Base-by-base conservation (phyloP, 495 filamentous ascomycete species). In the Neurospora sp. region DNA sequence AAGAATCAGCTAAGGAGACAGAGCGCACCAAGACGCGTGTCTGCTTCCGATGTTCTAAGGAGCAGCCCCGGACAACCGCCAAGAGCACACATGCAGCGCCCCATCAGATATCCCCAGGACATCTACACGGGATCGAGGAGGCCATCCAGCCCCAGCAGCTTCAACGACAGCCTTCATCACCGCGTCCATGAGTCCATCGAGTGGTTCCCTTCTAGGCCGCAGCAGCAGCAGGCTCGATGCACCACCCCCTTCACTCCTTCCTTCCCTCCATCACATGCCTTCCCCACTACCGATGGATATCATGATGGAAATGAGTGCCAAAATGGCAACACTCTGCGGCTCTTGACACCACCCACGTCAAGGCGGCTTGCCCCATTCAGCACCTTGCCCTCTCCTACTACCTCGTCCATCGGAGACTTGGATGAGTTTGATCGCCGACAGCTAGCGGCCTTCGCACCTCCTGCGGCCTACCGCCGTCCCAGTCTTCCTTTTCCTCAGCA, bases 1-100 rank as follows among this genome's bases (percentile, higher is more conserved):
- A 78, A 84, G 80, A 76, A 83, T 3, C 54, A 66, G 54, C 54
- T 66, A 8, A 66, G 54, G 54, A 66, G 54, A 35, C 54, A 66
- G 54, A 66, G 54, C 27, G 54, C 54, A 66, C 54, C 54, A 35
- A 66, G 54, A 66, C 54, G 27, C 54, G 54, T 66, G 27, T 66
- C 54, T 66, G 54, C 54, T 14, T 66, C 54, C 6, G 54, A 66
- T 3, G 27, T 66, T 66, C 54, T 66, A 16, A 66, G 54, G 18
- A 66, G 14, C 27, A 66, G 54, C 27, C 54, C 54, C 27, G 54
- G 54, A 35, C 54, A 66, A 8, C 54, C 14, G 31, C 54, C 54
- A 4, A 66, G 54, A 27, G 54, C 27, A 16, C 54, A 66, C 54
- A 66, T 66, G 27, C 54, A 66, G 31, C 54, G 54, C 27, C 54